phyloP scores from a whole-genome alignment of 1,139 yeast genomes.

The Yamadazyma oceani region DNA sequence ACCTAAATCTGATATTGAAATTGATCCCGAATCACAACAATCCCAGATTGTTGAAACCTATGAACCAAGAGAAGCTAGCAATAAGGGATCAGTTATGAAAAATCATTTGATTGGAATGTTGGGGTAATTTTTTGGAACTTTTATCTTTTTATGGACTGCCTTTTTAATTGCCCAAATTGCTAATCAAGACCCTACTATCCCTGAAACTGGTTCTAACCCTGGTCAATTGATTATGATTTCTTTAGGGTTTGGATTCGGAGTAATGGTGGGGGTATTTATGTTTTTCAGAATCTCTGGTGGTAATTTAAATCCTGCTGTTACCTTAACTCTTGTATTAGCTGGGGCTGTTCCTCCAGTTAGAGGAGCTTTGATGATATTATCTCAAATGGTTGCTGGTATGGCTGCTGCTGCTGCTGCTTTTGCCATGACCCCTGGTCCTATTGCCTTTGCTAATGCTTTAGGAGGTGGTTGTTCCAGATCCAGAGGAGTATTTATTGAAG shows the following conservation, averaged over 20 bases:
- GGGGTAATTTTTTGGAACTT: conserved; percentile 82
- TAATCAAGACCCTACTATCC: conserved; percentile 58
- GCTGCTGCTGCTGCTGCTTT: conserved; percentile 90
- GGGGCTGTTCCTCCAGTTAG: conserved; percentile 75
- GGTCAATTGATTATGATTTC: conserved; percentile 74
- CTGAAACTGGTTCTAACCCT: conserved; percentile 55
- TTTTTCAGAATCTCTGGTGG: conserved; percentile 86
- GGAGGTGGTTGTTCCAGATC: conserved; percentile 73
- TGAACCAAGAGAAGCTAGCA: conserved; percentile 24
- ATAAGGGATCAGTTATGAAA: conserved; percentile 25
- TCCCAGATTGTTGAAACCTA: conserved; percentile 26
- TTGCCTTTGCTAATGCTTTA: conserved; percentile 68
- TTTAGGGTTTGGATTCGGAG: conserved; percentile 85
- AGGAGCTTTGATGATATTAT: conserved; percentile 60
- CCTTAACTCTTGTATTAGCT: conserved; percentile 67
- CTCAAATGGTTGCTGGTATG: conserved; percentile 85
- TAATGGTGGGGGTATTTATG: conserved; percentile 71
- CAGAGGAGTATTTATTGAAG: conserved; percentile 81
- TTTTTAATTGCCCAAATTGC: conserved; percentile 84
- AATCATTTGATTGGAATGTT: conserved; percentile 37
- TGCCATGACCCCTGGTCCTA: conserved; percentile 83
- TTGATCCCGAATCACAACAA: conserved; percentile 31
- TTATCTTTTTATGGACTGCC: conserved; percentile 80
- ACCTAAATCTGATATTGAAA: conserved; percentile 16
- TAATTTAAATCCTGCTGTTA: conserved; percentile 88